Evolutionary conservation across 2,329 filamentous ascomycete species (phyloP), one percentile per base, ranked within the genome.

Genomic region (Xylariales sp.): DNA sequence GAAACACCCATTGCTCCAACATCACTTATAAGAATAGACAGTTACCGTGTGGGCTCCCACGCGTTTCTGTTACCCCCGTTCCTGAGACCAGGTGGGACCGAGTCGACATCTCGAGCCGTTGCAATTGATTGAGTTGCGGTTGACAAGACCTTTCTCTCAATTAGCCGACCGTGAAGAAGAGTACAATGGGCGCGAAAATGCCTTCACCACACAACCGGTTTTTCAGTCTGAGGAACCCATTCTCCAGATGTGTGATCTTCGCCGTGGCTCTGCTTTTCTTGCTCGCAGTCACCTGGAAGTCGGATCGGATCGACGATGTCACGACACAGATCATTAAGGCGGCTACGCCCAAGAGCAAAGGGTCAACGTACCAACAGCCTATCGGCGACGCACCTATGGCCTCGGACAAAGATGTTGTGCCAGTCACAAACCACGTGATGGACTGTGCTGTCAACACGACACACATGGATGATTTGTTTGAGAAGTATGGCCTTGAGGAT

Each of bases 391-490:
- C 48, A 7, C 46, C 53, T 4, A 50, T 54, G 15, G 51, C 51
- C 5, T 46, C 44, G 22, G 45, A 55, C 21, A 47, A 58, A 32
- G 55, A 62, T 28, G 51, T 64, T 37, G 53, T 56, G 4, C 60
- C 60, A 4, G 53, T 63, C 29, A 56, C 58, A 2, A 51, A 45
- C 8, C 59, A 64, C 42, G 49, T 61, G 15, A 70, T 74, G 66
- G 63, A 74, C 51, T 80, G 75, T 59, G 63, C 64, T 46, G 58
- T 74, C 43, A 69, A 79, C 54, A 61, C 62, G 31, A 62, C 64
- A 10, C 65, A 70, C 39, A 64, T 79, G 42, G 58, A 60, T 36
- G 56, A 63, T 4, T 53, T 78, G 42, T 66, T 70, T 50, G 51
- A 69, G 19, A 68, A 65, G 46, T 74, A 74, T 50, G 58, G 62